Conservation (phyloP, 169 alveolate species). For the Miamiensis avidus region DNA sequence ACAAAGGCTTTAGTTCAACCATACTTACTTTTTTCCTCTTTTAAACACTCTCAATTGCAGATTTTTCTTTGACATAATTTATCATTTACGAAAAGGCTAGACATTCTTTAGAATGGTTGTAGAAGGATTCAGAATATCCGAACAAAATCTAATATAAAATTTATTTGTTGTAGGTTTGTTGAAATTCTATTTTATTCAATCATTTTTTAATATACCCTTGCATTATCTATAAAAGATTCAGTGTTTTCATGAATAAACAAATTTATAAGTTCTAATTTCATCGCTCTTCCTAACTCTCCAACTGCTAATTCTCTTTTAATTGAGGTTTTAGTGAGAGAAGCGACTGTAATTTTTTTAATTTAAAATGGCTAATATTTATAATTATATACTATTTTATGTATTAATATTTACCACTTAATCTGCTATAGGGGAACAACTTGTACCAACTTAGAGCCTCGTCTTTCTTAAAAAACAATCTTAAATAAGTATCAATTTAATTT, state of each 20-base stretch:
- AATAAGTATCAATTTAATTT: conserved; percentile 28
- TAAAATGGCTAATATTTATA: background rate
- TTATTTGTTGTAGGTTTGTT: background rate
- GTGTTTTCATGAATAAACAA: background rate
- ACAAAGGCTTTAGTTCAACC: background rate
- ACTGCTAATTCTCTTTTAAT: background rate
- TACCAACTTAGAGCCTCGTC: conserved; percentile 36
- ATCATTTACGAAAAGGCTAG: background rate
- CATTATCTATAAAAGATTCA: background rate
- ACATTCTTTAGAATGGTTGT: background rate
- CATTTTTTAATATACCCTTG: background rate
- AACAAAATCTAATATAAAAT: background rate
- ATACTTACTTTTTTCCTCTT: background rate
- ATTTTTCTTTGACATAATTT: too few species aligned
- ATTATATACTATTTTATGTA: too few species aligned
- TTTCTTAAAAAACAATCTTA: conserved; percentile 40
- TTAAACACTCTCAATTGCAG: background rate
- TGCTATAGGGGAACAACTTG: conserved; percentile 33
- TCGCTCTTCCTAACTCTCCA: background rate
- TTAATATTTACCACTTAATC: background rate
- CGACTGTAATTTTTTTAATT: background rate
- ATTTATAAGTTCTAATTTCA: background rate
- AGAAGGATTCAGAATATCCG: background rate
- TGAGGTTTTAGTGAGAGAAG: background rate
- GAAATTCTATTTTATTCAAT: too few species aligned